phyloP scores from a whole-genome alignment of 2,329 filamentous ascomycete species.

The Ophiostoma angusticollis region DNA sequence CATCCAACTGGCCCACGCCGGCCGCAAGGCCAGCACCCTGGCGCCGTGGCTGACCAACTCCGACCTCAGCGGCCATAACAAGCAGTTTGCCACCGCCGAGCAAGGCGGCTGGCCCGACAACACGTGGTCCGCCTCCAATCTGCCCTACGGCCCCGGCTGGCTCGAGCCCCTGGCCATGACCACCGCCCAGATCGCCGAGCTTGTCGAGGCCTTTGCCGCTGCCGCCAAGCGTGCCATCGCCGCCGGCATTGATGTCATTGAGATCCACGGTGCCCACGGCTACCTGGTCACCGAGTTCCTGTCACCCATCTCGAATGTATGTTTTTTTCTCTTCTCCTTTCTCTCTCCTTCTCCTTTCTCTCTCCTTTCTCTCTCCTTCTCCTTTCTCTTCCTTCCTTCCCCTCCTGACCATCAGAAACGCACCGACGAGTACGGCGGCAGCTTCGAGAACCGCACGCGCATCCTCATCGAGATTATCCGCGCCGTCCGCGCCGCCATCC shows the following conservation, averaged over 20 bases:
- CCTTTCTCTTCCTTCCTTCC: not conserved
- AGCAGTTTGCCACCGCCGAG: slow-evolving; percentile 40
- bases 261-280: slow-evolving; percentile 52
- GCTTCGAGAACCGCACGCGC: slow-evolving; percentile 53
- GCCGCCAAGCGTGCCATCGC: slow-evolving; percentile 47
- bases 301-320: slow-evolving; percentile 42
- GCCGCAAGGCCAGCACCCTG: slow-evolving; percentile 50
- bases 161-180: slow-evolving; percentile 56
- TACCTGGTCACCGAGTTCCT: slow-evolving; percentile 57
- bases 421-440: slow-evolving; percentile 53
- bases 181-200: slow-evolving; percentile 49
- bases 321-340: slow-evolving; percentile 11
- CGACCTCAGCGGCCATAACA: slow-evolving; percentile 33
- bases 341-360: not conserved
- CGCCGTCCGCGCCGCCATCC: slow-evolving; percentile 38
- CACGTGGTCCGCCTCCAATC: slow-evolving; percentile 36
- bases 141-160: slow-evolving; percentile 49
- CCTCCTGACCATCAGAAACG: slow-evolving; percentile 25
- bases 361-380: not conserved
- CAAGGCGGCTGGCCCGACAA: slow-evolving; percentile 45
- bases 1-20: slow-evolving; percentile 73
- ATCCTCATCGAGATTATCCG: slow-evolving; percentile 41
- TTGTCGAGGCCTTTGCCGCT: slow-evolving; percentile 50
- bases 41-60: slow-evolving; percentile 48
- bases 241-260: slow-evolving; percentile 65